These are phyloP conservation scores for Mitragyna speciosa DNA, from an alignment of 257 asterid genomes.

Conservation along the genomic window DNA sequence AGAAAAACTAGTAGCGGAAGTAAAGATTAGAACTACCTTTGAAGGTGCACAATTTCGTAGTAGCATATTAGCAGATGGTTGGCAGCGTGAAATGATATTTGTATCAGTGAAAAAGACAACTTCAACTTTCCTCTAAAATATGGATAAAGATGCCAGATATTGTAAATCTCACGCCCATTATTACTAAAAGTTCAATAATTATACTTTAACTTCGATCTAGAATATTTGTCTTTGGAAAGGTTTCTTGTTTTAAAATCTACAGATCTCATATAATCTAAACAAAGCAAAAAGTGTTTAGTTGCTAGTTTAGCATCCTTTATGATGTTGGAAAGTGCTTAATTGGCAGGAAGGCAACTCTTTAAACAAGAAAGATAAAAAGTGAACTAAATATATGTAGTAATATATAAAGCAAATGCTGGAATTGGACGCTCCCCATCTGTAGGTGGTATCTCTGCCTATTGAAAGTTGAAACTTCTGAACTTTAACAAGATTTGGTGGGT, in stretches of 20 bases:
- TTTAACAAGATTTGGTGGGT: neutral
- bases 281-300: neutral
- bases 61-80: neutral
- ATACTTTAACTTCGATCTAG: too few species aligned
- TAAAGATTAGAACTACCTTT: too few species aligned
- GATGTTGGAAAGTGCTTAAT: conserved; percentile 14
- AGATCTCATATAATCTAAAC: neutral
- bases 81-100: too few species aligned
- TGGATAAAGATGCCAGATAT: neutral
- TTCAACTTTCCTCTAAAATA: neutral
- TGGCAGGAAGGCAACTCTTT: conserved; percentile 5
- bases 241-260: neutral
- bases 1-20: too few species aligned
- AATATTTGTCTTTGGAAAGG: neutral
- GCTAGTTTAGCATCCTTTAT: conserved; percentile 5
- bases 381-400: neutral
- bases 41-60: neutral
- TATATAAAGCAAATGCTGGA: neutral
- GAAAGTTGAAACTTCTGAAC: neutral
- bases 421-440: neutral
- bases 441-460: neutral
- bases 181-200: too few species aligned
- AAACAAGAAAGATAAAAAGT: neutral
- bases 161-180: neutral
- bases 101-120: too few species aligned